Conservation (phyloP, 2,329 filamentous ascomycete species). For the Rhinocladiella mackenziei region DNA sequence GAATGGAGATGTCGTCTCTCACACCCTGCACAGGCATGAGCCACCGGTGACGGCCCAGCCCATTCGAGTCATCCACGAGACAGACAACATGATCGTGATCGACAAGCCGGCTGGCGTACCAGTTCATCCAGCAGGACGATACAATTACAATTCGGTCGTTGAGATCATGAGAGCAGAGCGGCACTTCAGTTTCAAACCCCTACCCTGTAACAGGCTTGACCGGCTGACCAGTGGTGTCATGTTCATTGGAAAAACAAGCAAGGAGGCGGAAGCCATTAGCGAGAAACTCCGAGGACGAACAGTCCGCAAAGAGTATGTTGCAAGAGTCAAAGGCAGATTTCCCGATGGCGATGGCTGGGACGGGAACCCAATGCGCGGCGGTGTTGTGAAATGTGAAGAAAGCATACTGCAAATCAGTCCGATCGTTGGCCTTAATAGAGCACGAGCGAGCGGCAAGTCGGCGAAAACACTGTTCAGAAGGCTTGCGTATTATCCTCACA, state of each 20-base stretch:
- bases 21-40: conserved; percentile 92
- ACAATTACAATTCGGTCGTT: conserved; percentile 90
- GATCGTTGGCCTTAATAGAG: conserved; percentile 87
- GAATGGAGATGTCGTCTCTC: conserved; percentile 87
- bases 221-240: conserved; percentile 92
- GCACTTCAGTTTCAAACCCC: conserved; percentile 54
- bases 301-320: conserved; percentile 92
- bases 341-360: conserved; percentile 57
- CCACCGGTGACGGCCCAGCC: conserved; percentile 80
- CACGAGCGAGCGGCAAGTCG: conserved; percentile 87
- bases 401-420: conserved; percentile 92
- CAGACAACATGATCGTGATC: conserved; percentile 89
- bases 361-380: conserved; percentile 24
- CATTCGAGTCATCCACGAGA: conserved; percentile 82
- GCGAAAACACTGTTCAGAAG: conserved; percentile 88
- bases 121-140: conserved; percentile 90
- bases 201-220: conserved; percentile 89
- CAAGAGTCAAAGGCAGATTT: conserved; percentile 84
- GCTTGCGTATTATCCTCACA: conserved; percentile 76
- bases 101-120: conserved; percentile 95
- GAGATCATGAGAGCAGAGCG: conserved; percentile 86
- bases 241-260: conserved; percentile 87
- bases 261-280: conserved; percentile 72
- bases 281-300: conserved; percentile 73
- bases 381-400: conserved; percentile 86